Evolutionary conservation across 164 flowering plant species (phyloP), one percentile per base, ranked within the genome.

Genomic region (Akebia trifoliata): DNA sequence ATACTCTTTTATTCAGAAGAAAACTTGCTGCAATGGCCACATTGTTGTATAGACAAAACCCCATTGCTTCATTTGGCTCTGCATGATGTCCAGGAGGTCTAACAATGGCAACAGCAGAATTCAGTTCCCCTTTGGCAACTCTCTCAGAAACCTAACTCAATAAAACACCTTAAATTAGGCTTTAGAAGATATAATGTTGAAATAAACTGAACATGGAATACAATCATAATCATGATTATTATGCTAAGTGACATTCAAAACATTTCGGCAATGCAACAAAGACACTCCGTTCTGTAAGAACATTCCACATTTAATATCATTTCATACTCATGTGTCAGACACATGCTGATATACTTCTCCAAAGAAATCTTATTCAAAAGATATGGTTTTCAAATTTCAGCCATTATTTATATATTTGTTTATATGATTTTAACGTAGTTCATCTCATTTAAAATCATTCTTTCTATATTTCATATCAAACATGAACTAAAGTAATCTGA

Each of bases 21-120:
- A 47, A 83, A 64, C 75, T 81, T 38, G 99, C 70, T 11, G 97
- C 93, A 60, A 88, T 47, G 24, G 91, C 99, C 42, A 94, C 93
- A 69, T 94, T 94, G 72, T 94, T 94, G 73, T 62, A 90, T 8
- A 94, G 74, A 56, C 99, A 94, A 76, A 90, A 90, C 7, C 99
- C 99, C 97, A 90, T 94, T 42, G 99, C 85, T 69, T 86, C 83
- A 69, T 76, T 54, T 44, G 68, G 64, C 63, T 94, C 99, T 34
- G 97, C 97, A 78, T 94, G 99, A 72, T 94, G 97, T 42, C 99
- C 99, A 8, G 99, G 99, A 72, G 99, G 99, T 66, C 99, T 86
- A 52, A 94, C 90, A 69, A 94, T 80, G 32, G 99, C 99, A 72
- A 86, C 80, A 15, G 86, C 97, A 57, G 96, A 86, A 62, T 75